A percentile compares a stretch with the other conserved stretches of the same genome.
These are phyloP conservation scores for Alopecurus myosuroides DNA, from an alignment of 176 grass and related monocot species.

Conservation along the genomic window DNA sequence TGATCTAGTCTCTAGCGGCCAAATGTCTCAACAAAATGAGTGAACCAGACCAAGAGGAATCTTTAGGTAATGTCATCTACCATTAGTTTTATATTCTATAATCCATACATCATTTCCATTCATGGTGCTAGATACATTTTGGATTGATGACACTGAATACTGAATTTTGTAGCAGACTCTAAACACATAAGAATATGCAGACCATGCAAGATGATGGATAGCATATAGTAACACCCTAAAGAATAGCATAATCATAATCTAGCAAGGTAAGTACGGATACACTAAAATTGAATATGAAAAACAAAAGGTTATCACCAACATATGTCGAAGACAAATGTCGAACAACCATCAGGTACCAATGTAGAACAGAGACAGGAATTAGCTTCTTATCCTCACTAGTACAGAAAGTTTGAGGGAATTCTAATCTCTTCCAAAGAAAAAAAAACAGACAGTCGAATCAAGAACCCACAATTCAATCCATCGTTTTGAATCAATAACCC, in stretches of 20 bases:
- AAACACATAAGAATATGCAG: not conserved
- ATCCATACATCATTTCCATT: too few relatives aligned
- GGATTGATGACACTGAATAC: not conserved
- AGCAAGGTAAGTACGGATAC: constrained; percentile 12
- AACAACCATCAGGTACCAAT: not conserved
- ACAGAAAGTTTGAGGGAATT: too few relatives aligned
- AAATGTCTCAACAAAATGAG: not conserved
- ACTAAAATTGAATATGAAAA: constrained; percentile 15
- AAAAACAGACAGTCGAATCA: too few relatives aligned
- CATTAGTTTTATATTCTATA: too few relatives aligned
- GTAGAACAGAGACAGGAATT: constrained; percentile 29
- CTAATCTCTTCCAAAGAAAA: too few relatives aligned
- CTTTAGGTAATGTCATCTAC: not conserved
- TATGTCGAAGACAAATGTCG: not conserved
- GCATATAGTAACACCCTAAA: constrained; percentile 4
- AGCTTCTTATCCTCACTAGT: too few relatives aligned
- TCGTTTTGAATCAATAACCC: too few relatives aligned
- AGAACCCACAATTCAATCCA: too few relatives aligned
- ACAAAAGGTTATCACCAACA: not conserved
- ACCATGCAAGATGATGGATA: not conserved
- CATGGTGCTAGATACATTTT: constrained; percentile 1
- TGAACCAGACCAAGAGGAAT: not conserved
- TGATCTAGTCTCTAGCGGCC: not conserved
- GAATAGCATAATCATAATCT: not conserved
- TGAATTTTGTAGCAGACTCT: not conserved